Evolutionary conservation across 78 protist species (phyloP).

Genomic region (Dictyostelium firmibasis): DNA sequence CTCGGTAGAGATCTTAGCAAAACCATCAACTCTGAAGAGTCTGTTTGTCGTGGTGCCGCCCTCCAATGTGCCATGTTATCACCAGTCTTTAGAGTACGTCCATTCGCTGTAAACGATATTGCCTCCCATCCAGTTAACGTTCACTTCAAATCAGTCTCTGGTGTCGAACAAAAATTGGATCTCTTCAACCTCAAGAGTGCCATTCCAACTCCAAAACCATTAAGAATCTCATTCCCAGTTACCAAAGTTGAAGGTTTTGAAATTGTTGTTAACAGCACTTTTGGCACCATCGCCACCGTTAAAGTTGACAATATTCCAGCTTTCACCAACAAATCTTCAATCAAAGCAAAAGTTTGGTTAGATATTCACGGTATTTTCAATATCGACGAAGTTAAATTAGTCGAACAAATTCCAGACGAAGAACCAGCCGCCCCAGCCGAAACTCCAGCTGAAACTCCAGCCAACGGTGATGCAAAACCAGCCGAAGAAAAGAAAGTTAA

Average conservation of each 20-base stretch:
- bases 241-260: slow-evolving; percentile 60
- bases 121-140: slow-evolving; percentile 83
- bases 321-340: slow-evolving; percentile 48
- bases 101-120: slow-evolving; percentile 84
- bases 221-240: slow-evolving; percentile 79
- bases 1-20: slow-evolving; percentile 65
- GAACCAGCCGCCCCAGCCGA: slow-evolving; percentile 20
- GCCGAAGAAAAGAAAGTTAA: slow-evolving; percentile 75
- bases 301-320: slow-evolving; percentile 36
- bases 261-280: slow-evolving; percentile 33
- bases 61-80: slow-evolving; percentile 93
- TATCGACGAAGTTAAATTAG: slow-evolving; percentile 83
- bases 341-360: slow-evolving; percentile 86
- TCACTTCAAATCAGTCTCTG: slow-evolving; percentile 53
- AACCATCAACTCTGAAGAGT: slow-evolving; percentile 95
- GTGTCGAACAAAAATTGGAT: slow-evolving; percentile 66
- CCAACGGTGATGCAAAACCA: slow-evolving; percentile 42
- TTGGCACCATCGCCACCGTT: slow-evolving; percentile 38
- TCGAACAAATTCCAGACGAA: slow-evolving; percentile 71
- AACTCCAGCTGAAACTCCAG: slow-evolving; percentile 14
- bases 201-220: slow-evolving; percentile 71
- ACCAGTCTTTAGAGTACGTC: slow-evolving; percentile 93
- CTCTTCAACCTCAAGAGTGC: slow-evolving; percentile 28
- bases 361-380: slow-evolving; percentile 85
- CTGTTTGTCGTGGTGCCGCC: slow-evolving; percentile 95